Percentiles rank a stretch among this genome's conserved stretches.
Conservation (phyloP, 768 basidiomycete genomes). For the Dacryopinax spathularia region DNA sequence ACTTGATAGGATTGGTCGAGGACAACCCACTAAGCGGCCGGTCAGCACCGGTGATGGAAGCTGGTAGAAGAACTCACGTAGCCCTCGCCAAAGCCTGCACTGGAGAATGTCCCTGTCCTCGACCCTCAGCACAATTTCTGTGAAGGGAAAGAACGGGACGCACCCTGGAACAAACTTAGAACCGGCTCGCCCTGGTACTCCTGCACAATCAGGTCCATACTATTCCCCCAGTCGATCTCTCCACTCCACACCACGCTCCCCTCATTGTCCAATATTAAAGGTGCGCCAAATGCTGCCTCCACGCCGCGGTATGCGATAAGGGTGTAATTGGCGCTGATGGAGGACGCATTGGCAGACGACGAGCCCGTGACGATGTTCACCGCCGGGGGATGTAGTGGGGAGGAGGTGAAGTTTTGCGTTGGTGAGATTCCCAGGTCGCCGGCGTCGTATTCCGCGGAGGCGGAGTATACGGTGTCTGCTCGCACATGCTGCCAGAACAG, state of each 20-base stretch:
- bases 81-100: constrained; percentile 14
- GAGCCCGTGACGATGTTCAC: not conserved
- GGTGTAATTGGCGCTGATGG: not conserved
- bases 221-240: constrained; percentile 11
- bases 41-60: not conserved
- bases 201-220: constrained; percentile 14
- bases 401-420: not conserved
- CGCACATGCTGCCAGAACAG: too few relatives aligned
- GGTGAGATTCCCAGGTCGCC: not conserved
- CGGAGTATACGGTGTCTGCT: not conserved
- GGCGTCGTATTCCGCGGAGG: not conserved
- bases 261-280: constrained; percentile 5
- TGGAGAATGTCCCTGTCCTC: not conserved
- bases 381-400: not conserved
- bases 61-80: not conserved
- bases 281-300: not conserved
- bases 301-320: constrained; percentile 6
- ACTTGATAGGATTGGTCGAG: not conserved
- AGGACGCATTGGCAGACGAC: not conserved
- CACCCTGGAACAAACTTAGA: constrained; percentile 15
- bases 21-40: not conserved
- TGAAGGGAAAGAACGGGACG: constrained; percentile 1
- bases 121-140: not conserved
- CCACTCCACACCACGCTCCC: not conserved
- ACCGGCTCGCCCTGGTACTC: constrained; percentile 15